phyloP scores from a whole-genome alignment of 1,139 yeast genomes.

The Suhomyces choctaworum region DNA sequence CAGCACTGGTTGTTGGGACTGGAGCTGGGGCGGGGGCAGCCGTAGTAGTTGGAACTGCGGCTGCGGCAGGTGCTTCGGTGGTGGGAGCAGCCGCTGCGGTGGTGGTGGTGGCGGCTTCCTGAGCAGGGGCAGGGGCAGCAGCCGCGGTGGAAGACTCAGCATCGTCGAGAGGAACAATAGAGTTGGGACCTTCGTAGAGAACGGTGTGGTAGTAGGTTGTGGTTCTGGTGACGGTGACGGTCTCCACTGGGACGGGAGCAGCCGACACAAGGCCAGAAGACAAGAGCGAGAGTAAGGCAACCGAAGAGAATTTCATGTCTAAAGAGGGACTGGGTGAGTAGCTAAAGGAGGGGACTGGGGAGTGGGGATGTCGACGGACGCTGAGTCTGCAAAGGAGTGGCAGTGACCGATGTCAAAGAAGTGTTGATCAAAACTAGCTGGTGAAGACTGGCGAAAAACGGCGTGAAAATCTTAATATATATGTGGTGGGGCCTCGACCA shows the following conservation, averaged over 20 bases:
- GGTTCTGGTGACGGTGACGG: slow-evolving; percentile 15
- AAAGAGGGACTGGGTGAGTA: slow-evolving; percentile 8
- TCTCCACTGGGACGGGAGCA: slow-evolving; percentile 23
- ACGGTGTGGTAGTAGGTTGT: slow-evolving; percentile 19
- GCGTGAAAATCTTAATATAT: no score
- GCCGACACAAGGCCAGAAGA: slow-evolving; percentile 18
- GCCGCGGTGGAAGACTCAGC: slow-evolving; percentile 3
- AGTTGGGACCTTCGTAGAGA: slow-evolving; percentile 5
- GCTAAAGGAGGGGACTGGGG: slow-evolving; percentile 12
- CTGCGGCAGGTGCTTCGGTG: slow-evolving; percentile 8
- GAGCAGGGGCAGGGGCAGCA: slow-evolving; percentile 6
- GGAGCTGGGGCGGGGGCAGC: slow-evolving; percentile 2
- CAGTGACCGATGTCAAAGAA: slow-evolving; percentile 8
- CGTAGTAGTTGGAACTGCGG: slow-evolving; percentile 7
- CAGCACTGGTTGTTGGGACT: not conserved
- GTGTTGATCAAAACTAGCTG: no score
- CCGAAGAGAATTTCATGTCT: slow-evolving; percentile 17
- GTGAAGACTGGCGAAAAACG: no score
- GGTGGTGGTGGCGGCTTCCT: slow-evolving; percentile 7
- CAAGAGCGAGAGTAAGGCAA: slow-evolving; percentile 16
- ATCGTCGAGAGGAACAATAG: slow-evolving; percentile 4
- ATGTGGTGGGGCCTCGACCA: no score
- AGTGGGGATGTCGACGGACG: slow-evolving; percentile 1
- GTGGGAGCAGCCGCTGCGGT: slow-evolving; percentile 6
- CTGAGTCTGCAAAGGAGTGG: slow-evolving; percentile 7